These are phyloP conservation scores for Thoreauomyces humboldtii DNA, from an alignment of 192 early-diverging fungal species.

Conservation along the genomic window DNA sequence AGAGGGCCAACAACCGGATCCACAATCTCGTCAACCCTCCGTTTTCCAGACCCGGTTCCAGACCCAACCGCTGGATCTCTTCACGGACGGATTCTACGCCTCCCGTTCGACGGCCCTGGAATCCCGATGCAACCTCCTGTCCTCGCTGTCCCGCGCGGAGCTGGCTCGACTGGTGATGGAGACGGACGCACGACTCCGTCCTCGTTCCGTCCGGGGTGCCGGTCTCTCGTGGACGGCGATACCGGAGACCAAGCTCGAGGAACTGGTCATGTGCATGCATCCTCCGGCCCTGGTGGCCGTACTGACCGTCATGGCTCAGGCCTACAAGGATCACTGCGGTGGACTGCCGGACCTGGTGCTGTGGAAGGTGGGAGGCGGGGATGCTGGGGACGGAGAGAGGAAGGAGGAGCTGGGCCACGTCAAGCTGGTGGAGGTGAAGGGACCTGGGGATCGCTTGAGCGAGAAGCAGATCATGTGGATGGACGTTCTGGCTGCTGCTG, in stretches of 20 bases:
- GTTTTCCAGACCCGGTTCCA: slow-evolving; percentile 50
- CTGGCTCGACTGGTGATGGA: slow-evolving; percentile 16
- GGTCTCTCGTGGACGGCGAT: slow-evolving; percentile 14
- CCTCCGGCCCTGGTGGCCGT: slow-evolving; percentile 9
- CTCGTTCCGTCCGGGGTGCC: background rate
- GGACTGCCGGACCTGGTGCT: slow-evolving; percentile 52
- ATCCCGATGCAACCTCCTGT: slow-evolving; percentile 28
- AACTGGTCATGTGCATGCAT: slow-evolving; percentile 26
- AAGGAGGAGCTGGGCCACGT: background rate
- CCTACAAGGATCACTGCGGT: slow-evolving; percentile 34
- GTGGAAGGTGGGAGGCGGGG: slow-evolving; percentile 30
- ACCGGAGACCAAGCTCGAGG: slow-evolving; percentile 12
- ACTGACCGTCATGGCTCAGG: slow-evolving; percentile 13
- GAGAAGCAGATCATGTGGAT: slow-evolving; percentile 50
- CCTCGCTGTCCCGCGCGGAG: background rate
- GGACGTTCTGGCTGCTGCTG: slow-evolving; percentile 26
- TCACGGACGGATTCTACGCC: slow-evolving; percentile 46
- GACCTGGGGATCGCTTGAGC: slow-evolving; percentile 43
- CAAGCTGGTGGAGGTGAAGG: slow-evolving; percentile 49
- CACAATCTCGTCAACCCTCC: too few species aligned
- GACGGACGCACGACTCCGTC: slow-evolving; percentile 1
- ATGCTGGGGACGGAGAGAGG: background rate
- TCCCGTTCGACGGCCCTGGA: slow-evolving; percentile 27
- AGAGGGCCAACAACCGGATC: too few species aligned
- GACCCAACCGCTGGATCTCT: slow-evolving; percentile 41